Evolutionary conservation across 371 early-diverging fungal genomes (phyloP).

Genomic region (Mortierella sp.): DNA sequence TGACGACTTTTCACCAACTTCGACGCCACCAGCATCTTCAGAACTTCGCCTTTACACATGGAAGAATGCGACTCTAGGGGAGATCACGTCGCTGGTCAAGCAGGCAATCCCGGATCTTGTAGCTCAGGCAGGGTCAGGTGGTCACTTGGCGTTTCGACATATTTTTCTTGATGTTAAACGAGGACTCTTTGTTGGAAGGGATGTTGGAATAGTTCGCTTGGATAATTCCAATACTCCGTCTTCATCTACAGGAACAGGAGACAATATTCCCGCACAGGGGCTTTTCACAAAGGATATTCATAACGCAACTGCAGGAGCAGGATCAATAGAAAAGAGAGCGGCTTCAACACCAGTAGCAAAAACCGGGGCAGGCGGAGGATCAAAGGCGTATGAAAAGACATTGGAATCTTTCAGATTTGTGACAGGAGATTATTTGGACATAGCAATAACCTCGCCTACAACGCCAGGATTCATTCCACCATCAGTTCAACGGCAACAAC

Average conservation of each 20-base stretch:
- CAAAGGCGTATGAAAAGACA: slow-evolving; percentile 59
- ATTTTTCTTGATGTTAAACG: slow-evolving; percentile 21
- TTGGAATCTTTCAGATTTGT: slow-evolving; percentile 68
- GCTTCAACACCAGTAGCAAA: slow-evolving; percentile 9
- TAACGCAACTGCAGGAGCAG: neutral
- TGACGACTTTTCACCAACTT: slow-evolving; percentile 34
- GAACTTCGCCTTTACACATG: slow-evolving; percentile 58
- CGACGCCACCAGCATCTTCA: slow-evolving; percentile 27
- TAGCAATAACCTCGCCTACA: slow-evolving; percentile 57
- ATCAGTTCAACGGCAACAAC: neutral
- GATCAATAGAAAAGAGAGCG: neutral
- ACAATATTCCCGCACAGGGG: neutral
- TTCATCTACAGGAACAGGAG: neutral
- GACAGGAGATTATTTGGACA: slow-evolving; percentile 76
- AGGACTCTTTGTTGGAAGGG: slow-evolving; percentile 36
- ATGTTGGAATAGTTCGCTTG: slow-evolving; percentile 35
- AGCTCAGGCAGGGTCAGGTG: slow-evolving; percentile 20
- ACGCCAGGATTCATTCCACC: slow-evolving; percentile 6
- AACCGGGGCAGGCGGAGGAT: neutral
- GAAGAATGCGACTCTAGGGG: slow-evolving; percentile 60
- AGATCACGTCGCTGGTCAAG: slow-evolving; percentile 44
- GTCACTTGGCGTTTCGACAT: slow-evolving; percentile 36
- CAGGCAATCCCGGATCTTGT: slow-evolving; percentile 50
- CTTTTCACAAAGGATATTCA: slow-evolving; percentile 9
- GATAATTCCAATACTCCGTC: slow-evolving; percentile 6